phyloP scores from a whole-genome alignment of 345 rosid species.

The Lepidium sativum region DNA sequence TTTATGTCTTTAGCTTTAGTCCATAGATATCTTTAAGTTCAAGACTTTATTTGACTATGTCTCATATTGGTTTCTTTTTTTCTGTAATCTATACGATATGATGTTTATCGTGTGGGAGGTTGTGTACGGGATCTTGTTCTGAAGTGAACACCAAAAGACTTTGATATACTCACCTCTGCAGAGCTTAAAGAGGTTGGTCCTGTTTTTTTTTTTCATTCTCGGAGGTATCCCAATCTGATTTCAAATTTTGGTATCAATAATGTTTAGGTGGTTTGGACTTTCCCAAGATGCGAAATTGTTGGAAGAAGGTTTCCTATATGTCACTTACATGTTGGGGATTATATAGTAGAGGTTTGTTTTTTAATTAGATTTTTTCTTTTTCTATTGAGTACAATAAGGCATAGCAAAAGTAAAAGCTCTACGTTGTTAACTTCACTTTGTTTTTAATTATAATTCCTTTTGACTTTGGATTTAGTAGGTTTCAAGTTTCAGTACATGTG shows the following conservation, averaged over 20 bases:
- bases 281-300: constrained; percentile 44
- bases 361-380: neutral
- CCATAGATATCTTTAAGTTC: neutral
- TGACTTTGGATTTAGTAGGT: constrained; percentile 30
- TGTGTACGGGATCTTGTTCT: constrained; percentile 91
- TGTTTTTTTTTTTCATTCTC: neutral
- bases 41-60: neutral
- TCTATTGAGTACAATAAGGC: neutral
- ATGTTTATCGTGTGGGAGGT: constrained; percentile 94
- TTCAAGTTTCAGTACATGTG: constrained; percentile 59
- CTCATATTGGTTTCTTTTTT: neutral
- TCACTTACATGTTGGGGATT: constrained; percentile 45
- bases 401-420: neutral
- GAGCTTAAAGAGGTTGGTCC: constrained; percentile 72
- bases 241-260: neutral
- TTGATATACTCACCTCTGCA: constrained; percentile 83
- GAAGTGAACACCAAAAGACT: constrained; percentile 77
- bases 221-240: neutral
- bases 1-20: neutral
- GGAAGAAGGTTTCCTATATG: constrained; percentile 63
- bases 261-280: constrained; percentile 38
- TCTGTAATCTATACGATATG: constrained; percentile 42
- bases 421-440: neutral
- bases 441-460: neutral
- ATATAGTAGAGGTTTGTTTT: constrained; percentile 45